Evolutionary conservation across 139 green algal genomes (phyloP), one percentile per base, ranked within the genome.

Genomic region (Chlorella sp.): DNA sequence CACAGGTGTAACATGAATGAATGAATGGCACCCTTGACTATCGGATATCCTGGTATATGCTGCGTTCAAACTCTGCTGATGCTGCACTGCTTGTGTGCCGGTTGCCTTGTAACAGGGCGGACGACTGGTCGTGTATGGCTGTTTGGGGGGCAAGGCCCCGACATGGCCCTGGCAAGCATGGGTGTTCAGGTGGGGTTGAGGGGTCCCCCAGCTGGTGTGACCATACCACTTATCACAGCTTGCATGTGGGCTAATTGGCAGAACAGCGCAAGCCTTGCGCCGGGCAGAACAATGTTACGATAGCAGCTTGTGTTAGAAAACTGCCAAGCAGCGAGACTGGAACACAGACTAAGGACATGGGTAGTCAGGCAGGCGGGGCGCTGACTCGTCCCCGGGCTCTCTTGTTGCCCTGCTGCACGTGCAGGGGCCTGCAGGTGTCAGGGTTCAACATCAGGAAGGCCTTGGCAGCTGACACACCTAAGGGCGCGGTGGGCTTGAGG

Each of bases 121-220:
- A n/a, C n/a, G n/a, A 73, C 71, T 96, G 65, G 81, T 96, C 30
- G 76, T 93, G 31, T 96, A 95, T 76, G 92, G 91, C 23, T 91
- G 84, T 84, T 85, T 93, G 82, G 77, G 68, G 24, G 90, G 89
- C 32, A 86, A 77, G 55, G 51, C 85, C 1, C 83, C 89, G 2
- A 59, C 69, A 14, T 91, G 82, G 75, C 78, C 82, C 23, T 96
- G 89, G 91, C 84, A 87, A 35, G 49, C 80, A 6, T 94, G 84
- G 84, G 82, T 95, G 22, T 93, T 93, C 74, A 77, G 78, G 3
- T 67, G 71, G 2, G 32, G 76, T 30, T 33, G 74, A 27, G 27
- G 32, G 33, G 68, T 61, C 30, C n/a, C 68, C 23, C 50, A 31
- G 33, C 22, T 30, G 66, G 34, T 30, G 34, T 5, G 26, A n/a